Conservation (phyloP, 768 basidiomycete species). For the Coprinellus micaceus region DNA sequence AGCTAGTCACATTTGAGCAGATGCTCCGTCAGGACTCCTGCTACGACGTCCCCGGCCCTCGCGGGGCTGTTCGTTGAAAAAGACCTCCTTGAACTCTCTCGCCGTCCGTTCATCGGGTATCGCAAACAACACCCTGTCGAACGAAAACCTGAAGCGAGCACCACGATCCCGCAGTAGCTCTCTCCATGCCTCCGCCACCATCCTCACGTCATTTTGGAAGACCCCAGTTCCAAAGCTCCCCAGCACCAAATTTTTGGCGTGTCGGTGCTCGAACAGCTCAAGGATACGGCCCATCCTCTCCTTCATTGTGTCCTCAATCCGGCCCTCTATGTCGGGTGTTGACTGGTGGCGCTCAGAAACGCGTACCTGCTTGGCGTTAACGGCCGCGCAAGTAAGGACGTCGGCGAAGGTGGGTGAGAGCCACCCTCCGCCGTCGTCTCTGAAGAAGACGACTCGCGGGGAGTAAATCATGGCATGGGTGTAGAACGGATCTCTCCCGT, state of each 20-base stretch:
- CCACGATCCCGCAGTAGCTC: slow-evolving; percentile 47
- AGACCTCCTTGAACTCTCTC: neutral
- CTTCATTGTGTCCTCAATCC: slow-evolving; percentile 45
- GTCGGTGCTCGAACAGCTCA: slow-evolving; percentile 57
- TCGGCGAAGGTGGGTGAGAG: slow-evolving; percentile 55
- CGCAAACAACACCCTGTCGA: slow-evolving; percentile 64
- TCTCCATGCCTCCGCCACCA: slow-evolving; percentile 61
- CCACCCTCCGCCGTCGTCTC: slow-evolving; percentile 57
- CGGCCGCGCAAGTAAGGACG: slow-evolving; percentile 66
- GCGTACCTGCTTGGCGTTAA: slow-evolving; percentile 53
- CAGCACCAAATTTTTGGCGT: slow-evolving; percentile 54
- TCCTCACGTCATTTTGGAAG: slow-evolving; percentile 55
- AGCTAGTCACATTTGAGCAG: too few species aligned
- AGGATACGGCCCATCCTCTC: slow-evolving; percentile 70
- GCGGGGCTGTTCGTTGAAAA: neutral
- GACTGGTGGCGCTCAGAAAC: neutral
- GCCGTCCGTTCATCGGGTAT: slow-evolving; percentile 29
- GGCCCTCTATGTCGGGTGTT: slow-evolving; percentile 17
- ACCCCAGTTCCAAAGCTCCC: slow-evolving; percentile 80
- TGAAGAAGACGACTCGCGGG: slow-evolving; percentile 56
- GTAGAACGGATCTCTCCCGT: slow-evolving; percentile 41
- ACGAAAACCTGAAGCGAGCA: slow-evolving; percentile 53
- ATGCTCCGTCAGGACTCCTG: too few species aligned
- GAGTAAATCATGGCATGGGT: slow-evolving; percentile 77
- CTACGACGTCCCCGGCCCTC: too few species aligned